Conservation (phyloP, 352 stramenopile genomes). For the Phytophthora hibernalis region DNA sequence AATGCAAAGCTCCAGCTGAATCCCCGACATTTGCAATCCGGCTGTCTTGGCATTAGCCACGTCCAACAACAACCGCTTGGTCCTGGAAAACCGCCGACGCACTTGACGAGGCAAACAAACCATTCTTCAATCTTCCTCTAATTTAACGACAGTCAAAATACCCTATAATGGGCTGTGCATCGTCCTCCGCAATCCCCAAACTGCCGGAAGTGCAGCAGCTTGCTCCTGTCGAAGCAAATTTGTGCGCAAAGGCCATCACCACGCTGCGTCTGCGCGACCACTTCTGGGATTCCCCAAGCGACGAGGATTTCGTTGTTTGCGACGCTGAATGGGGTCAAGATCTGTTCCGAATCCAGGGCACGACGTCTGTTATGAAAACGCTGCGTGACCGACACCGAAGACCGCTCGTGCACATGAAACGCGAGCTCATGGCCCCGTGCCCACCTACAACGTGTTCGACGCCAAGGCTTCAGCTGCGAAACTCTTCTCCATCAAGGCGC, state of each 20-base stretch:
- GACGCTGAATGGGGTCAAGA: slow-evolving; percentile 39
- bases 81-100: not conserved
- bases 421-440: slow-evolving; percentile 42
- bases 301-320: slow-evolving; percentile 46
- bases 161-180: slow-evolving; percentile 42
- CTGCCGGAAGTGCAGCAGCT: slow-evolving; percentile 31
- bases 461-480: slow-evolving; percentile 38
- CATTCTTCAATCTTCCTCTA: slow-evolving; percentile 35
- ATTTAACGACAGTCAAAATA: not conserved
- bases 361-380: slow-evolving; percentile 47
- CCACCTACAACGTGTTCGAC: slow-evolving; percentile 49
- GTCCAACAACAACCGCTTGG: slow-evolving; percentile 1
- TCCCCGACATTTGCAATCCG: slow-evolving; percentile 15
- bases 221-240: slow-evolving; percentile 23
- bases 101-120: not conserved
- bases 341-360: slow-evolving; percentile 46
- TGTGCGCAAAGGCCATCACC: slow-evolving; percentile 39
- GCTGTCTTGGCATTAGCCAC: slow-evolving; percentile 13
- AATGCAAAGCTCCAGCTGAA: slow-evolving; percentile 30
- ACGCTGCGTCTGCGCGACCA: slow-evolving; percentile 47
- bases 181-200: slow-evolving; percentile 37
- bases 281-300: slow-evolving; percentile 38
- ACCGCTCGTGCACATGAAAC: slow-evolving; percentile 51
- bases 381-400: slow-evolving; percentile 31
- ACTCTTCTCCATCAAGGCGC: slow-evolving; percentile 47